Conservation (phyloP, 768 basidiomycete species). For the Kwoniella sp. region DNA sequence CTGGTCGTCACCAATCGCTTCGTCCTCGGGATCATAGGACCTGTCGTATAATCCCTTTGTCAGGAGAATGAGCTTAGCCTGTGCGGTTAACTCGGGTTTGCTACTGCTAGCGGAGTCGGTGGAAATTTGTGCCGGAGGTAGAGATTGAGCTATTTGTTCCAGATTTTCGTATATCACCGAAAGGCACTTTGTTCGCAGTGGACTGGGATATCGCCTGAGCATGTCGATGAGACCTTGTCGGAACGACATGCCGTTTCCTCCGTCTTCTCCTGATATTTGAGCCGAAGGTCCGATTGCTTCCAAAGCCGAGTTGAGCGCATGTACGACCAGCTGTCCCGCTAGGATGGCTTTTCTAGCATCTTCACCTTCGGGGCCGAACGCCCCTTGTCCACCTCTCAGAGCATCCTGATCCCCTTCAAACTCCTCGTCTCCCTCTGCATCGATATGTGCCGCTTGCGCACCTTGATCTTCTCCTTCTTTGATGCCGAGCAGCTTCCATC, state of each 20-base stretch:
- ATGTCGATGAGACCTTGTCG: slow-evolving; percentile 37
- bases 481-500: slow-evolving; percentile 81
- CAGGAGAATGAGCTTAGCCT: slow-evolving; percentile 40
- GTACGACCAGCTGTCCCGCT: slow-evolving; percentile 29
- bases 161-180: slow-evolving; percentile 48
- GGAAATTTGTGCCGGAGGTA: not conserved
- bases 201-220: slow-evolving; percentile 53
- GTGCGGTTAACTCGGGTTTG: slow-evolving; percentile 11
- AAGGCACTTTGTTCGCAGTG: slow-evolving; percentile 42
- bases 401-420: slow-evolving; percentile 59
- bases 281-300: slow-evolving; percentile 23
- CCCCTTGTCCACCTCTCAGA: slow-evolving; percentile 75
- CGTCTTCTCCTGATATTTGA: slow-evolving; percentile 8
- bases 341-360: slow-evolving; percentile 50
- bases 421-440: slow-evolving; percentile 10
- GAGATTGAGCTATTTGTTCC: not conserved
- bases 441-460: not conserved
- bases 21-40: slow-evolving; percentile 42
- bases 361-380: slow-evolving; percentile 52
- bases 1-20: slow-evolving; percentile 39
- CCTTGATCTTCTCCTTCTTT: slow-evolving; percentile 34
- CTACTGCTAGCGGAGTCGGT: not conserved
- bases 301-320: slow-evolving; percentile 32
- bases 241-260: slow-evolving; percentile 58
- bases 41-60: slow-evolving; percentile 50